These are phyloP conservation scores for Plectosphaerella plurivora DNA, from an alignment of 2,329 filamentous ascomycete species.

Conservation along the genomic window DNA sequence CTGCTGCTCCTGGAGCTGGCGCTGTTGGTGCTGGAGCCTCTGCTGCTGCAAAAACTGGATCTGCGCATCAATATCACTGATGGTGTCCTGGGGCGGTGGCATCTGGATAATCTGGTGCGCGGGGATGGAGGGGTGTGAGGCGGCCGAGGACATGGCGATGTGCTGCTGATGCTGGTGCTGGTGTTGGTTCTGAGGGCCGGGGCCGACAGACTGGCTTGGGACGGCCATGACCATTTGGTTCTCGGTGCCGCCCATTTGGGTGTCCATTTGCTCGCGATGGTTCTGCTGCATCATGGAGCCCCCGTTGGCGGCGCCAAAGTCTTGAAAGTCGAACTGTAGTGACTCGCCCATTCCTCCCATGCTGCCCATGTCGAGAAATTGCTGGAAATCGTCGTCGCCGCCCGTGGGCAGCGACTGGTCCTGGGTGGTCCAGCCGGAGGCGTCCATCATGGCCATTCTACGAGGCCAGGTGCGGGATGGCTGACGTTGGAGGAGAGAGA, in stretches of 20 bases:
- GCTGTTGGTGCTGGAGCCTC: slow-evolving; percentile 56
- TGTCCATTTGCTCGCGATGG: slow-evolving; percentile 39
- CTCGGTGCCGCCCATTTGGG: slow-evolving; percentile 43
- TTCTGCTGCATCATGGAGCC: slow-evolving; percentile 33
- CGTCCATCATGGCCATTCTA: slow-evolving; percentile 44
- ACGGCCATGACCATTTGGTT: slow-evolving; percentile 28
- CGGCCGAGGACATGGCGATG: slow-evolving; percentile 43
- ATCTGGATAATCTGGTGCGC: slow-evolving; percentile 41
- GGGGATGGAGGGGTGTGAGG: slow-evolving; percentile 40
- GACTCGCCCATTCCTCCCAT: slow-evolving; percentile 49
- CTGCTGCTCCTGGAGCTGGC: slow-evolving; percentile 53
- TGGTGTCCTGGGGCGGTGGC: slow-evolving; percentile 42
- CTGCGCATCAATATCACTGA: slow-evolving; percentile 59
- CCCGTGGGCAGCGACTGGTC: slow-evolving; percentile 48
- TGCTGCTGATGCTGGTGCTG: slow-evolving; percentile 34
- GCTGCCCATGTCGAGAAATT: slow-evolving; percentile 57
- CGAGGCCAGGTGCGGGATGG: neutral
- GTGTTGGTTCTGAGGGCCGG: slow-evolving; percentile 15
- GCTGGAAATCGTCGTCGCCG: slow-evolving; percentile 58
- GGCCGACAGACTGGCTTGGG: slow-evolving; percentile 5
- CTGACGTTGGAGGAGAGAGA: neutral
- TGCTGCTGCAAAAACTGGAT: slow-evolving; percentile 63
- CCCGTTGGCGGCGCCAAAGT: slow-evolving; percentile 39
- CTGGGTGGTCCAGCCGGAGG: slow-evolving; percentile 50
- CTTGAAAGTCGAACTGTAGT: slow-evolving; percentile 57